Base-by-base conservation (phyloP, 139 green algal species). In the Chlorella vulgaris region DNA sequence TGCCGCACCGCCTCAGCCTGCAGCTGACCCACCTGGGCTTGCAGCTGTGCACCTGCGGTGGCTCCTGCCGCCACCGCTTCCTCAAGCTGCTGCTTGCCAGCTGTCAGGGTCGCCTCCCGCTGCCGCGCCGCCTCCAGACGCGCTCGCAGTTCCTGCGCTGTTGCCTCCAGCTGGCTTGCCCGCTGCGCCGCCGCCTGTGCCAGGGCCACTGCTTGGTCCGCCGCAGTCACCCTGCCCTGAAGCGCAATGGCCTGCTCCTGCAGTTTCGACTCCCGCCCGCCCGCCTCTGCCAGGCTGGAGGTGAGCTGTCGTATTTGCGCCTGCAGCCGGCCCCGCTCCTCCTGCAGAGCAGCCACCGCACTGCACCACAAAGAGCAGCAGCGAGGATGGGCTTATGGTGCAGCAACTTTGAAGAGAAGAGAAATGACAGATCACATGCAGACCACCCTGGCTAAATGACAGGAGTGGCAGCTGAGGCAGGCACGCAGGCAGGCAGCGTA, bases 261-360 rank as follows among this genome's bases (percentile, higher is more conserved):
- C 60, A 81, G 75, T 7, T 58, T n/a, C 0, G 60, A 24, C 39
- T 81, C 39, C 75, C 31, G 60, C 18, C 22, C 21, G 40, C 51
- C 29, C 10, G 42, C 76, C 13, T 50, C 63, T 13, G 28, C 33
- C 42, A 82, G 62, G 63, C 29, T 53, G 62, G 33, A 26, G 19
- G 18, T 42, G 22, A 82, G 76, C 63, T 82, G 40, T 1, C 43
- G 29, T 43, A 65, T 62, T 28, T 63, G 65, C 3, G 19, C 76
- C 22, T 82, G 58, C 63, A 82, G 42, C 29, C 76, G 62, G 1
- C 31, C 60, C 43, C 55, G 55, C 58, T 82, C 63, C 3, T 50
- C 21, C 62, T 82, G 62, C 29, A 82, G 43, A 2, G 63, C 42
- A 1, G 76, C 40, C 63, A 82, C 76, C 21, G 76, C 35, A 21